Evolutionary conservation across 2,329 filamentous ascomycete genomes (phyloP), one percentile per base, ranked within the genome.

Genomic region (Ramularia collo-cygni): DNA sequence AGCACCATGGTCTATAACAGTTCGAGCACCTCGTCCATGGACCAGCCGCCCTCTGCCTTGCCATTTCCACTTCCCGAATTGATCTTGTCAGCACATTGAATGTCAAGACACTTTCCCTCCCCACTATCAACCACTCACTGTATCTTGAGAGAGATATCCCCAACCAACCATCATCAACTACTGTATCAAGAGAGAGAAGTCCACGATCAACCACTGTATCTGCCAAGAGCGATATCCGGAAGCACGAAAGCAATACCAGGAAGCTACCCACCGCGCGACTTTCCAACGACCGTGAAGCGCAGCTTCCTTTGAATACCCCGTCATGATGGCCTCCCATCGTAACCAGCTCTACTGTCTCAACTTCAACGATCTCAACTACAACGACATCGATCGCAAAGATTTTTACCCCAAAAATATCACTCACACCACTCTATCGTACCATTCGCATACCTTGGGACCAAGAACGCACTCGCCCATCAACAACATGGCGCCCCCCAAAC

Each of bases 311-410:
- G n/a, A n/a, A n/a, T n/a, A n/a, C 34, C 28, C 18, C 28, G 21
- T 28, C 34, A 45, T 45, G 47, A n/a, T n/a, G n/a, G n/a, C n/a
- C n/a, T 47, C 47, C n/a, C 49, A 52, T 31, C 49, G 47, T 19
- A 43, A 44, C 28, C 47, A 50, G 36, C 42, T 52, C 16, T 39
- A 47, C 13, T 46, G 42, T 33, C 40, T 50, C 16, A 44, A 48
- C n/a, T n/a, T n/a, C n/a, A n/a, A n/a, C n/a, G n/a, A n/a, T n/a
- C n/a, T n/a, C n/a, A n/a, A n/a, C n/a, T n/a, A n/a, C n/a, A n/a
- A n/a, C n/a, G n/a, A n/a, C n/a, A n/a, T n/a, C n/a, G n/a, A n/a
- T n/a, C n/a, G n/a, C n/a, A n/a, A n/a, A n/a, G n/a, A n/a, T n/a
- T n/a, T n/a, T n/a, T n/a, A n/a, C n/a, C n/a, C n/a, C n/a, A n/a